Conservation (phyloP, 345 rosid genomes). For the Hypericum perforatum region DNA sequence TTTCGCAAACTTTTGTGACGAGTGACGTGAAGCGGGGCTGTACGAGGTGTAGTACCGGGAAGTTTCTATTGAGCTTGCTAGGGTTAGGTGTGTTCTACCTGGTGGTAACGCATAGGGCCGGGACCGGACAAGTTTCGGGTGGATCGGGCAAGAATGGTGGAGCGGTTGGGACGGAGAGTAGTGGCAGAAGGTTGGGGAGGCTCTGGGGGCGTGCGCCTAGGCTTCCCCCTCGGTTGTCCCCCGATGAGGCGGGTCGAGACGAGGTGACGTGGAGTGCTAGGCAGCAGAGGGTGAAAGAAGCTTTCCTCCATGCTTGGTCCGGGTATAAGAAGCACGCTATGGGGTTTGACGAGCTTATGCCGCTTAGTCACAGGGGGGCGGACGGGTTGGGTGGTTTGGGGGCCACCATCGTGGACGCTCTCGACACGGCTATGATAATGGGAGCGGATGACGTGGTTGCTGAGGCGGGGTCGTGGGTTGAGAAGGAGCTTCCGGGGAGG, state of each 20-base stretch:
- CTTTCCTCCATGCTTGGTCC: slow-evolving; percentile 89
- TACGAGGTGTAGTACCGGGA: too few species aligned
- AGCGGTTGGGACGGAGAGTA: slow-evolving; percentile 20
- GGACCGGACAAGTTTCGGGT: too few species aligned
- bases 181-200: slow-evolving; percentile 31
- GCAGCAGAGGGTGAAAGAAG: slow-evolving; percentile 66
- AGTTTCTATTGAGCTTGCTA: too few species aligned
- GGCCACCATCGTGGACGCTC: slow-evolving; percentile 93
- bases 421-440: slow-evolving; percentile 98
- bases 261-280: slow-evolving; percentile 55
- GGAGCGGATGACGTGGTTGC: slow-evolving; percentile 28
- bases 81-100: too few species aligned
- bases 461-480: slow-evolving; percentile 60
- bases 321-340: slow-evolving; percentile 83
- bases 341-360: slow-evolving; percentile 95
- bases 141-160: slow-evolving; percentile 16
- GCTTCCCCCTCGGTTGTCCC: slow-evolving; percentile 82
- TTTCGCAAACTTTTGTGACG: too few species aligned
- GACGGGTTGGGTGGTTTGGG: slow-evolving; percentile 97
- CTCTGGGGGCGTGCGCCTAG: slow-evolving; percentile 76
- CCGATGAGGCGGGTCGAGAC: slow-evolving; percentile 45
- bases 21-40: too few species aligned
- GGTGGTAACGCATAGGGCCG: too few species aligned
- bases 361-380: slow-evolving; percentile 56
- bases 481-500: slow-evolving; percentile 62